A percentile compares a stretch with the other conserved stretches of the same genome.
Evolutionary conservation across 805 yeast genomes (phyloP).

Genomic region (Teunomyces panamensis): DNA sequence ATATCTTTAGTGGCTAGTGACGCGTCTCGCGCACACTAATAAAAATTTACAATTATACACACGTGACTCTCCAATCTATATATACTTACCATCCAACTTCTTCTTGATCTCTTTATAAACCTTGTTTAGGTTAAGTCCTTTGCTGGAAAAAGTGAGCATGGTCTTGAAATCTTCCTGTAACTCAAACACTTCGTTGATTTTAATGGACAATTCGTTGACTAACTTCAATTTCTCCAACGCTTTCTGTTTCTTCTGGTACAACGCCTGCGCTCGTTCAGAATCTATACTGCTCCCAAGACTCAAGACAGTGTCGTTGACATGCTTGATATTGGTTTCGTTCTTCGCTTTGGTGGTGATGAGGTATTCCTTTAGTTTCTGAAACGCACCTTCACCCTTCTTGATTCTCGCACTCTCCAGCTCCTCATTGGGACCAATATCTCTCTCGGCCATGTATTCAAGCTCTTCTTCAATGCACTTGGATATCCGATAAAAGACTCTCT

Average conservation of each 20-base stretch:
- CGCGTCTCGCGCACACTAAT: background rate
- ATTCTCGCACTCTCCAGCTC: conserved; percentile 1
- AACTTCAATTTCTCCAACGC: conserved; percentile 12
- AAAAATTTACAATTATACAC: background rate
- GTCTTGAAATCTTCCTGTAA: conserved; percentile 10
- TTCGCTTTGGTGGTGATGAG: conserved; percentile 10
- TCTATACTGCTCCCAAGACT: conserved; percentile 7
- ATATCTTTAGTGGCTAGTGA: background rate
- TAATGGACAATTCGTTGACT: conserved; percentile 10
- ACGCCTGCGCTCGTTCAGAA: conserved; percentile 3
- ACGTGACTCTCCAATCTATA: conserved; percentile 1
- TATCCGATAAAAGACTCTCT: conserved; percentile 1
- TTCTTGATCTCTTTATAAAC: conserved; percentile 8
- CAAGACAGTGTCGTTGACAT: conserved; percentile 9
- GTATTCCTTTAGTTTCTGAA: conserved; percentile 11
- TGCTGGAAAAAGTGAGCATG: conserved; percentile 2
- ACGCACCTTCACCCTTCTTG: conserved; percentile 7
- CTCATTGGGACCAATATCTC: background rate
- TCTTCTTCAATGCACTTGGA: conserved; percentile 1
- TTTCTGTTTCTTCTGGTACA: conserved; percentile 12
- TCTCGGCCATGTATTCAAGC: background rate
- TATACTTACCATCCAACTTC: conserved; percentile 10
- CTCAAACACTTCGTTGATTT: conserved; percentile 12
- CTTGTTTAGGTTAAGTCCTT: background rate
- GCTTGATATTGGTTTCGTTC: conserved; percentile 10